Conservation (phyloP, 768 basidiomycete species). For the Termitomyces sp. region DNA sequence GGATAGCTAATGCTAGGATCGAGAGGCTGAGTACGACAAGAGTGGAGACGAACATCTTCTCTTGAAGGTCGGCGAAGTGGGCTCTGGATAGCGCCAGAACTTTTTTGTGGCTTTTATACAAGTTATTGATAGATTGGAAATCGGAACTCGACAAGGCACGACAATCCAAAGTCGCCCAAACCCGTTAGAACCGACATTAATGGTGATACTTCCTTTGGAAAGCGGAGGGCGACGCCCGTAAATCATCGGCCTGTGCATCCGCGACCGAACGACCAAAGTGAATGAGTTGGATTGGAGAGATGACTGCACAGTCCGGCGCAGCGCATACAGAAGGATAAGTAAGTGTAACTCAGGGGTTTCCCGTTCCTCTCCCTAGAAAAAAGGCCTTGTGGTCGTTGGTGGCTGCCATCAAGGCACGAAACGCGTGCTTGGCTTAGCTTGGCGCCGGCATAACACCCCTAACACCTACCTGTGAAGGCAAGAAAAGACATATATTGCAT, state of each 20-base stretch:
- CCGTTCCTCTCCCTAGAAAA: too few species aligned
- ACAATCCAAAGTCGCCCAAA: not conserved
- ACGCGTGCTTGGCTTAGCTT: not conserved
- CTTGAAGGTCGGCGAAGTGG: not conserved
- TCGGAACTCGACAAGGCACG: not conserved
- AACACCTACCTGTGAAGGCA: not conserved
- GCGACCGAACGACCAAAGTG: not conserved
- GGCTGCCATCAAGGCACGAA: not conserved
- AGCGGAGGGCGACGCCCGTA: not conserved
- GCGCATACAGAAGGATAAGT: not conserved
- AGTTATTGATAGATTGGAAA: not conserved
- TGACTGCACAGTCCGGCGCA: not conserved
- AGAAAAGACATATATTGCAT: not conserved
- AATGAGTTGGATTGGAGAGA: not conserved
- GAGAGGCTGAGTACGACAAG: conserved; percentile 13
- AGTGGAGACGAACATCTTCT: conserved; percentile 13
- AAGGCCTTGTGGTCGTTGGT: not conserved
- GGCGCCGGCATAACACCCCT: too few species aligned
- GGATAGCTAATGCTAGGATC: conserved; percentile 8
- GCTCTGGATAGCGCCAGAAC: not conserved
- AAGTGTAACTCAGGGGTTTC: too few species aligned
- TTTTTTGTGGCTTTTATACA: not conserved
- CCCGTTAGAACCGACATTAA: not conserved
- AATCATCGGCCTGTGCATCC: not conserved
- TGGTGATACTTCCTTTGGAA: not conserved